phyloP scores from a whole-genome alignment of 176 grass and related monocot species.

The Melocanna baccifera region DNA sequence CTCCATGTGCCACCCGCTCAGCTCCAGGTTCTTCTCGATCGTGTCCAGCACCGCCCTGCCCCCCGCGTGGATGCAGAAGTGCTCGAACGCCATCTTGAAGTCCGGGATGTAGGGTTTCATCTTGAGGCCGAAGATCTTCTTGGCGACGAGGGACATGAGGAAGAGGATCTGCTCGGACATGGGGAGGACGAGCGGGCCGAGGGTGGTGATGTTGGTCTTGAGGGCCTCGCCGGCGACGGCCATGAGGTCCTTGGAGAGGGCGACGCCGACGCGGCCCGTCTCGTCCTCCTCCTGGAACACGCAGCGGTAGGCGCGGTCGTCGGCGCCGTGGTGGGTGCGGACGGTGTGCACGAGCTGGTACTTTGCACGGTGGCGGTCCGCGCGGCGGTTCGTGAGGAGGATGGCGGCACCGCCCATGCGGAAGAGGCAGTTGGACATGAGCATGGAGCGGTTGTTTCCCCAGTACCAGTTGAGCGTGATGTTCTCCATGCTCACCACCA shows the following conservation, averaged over 20 bases:
- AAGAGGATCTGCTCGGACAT: slow-evolving; percentile 89
- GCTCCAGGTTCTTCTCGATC: slow-evolving; percentile 63
- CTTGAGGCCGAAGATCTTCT: slow-evolving; percentile 44
- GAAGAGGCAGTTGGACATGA: slow-evolving; percentile 94
- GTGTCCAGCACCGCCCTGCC: slow-evolving; percentile 75
- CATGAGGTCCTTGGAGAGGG: slow-evolving; percentile 88
- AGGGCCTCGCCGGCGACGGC: slow-evolving; percentile 72
- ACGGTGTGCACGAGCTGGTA: slow-evolving; percentile 88
- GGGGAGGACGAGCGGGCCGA: slow-evolving; percentile 75
- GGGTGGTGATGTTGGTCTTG: slow-evolving; percentile 82
- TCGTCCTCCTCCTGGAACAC: slow-evolving; percentile 87
- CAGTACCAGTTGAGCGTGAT: slow-evolving; percentile 94
- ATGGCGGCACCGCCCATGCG: slow-evolving; percentile 92
- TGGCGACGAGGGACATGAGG: slow-evolving; percentile 38
- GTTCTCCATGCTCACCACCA: slow-evolving; percentile 98
- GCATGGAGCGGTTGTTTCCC: slow-evolving; percentile 92
- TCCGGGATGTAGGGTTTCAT: slow-evolving; percentile 72
- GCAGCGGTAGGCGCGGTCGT: slow-evolving; percentile 58
- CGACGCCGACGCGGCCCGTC: slow-evolving; percentile 41
- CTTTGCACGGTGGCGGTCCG: slow-evolving; percentile 51
- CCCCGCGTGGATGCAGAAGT: slow-evolving; percentile 97
- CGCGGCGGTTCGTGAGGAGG: slow-evolving; percentile 58
- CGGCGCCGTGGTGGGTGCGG: slow-evolving; percentile 69
- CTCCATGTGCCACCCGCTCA: slow-evolving; percentile 51
- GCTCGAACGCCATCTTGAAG: slow-evolving; percentile 94